Base-by-base conservation (phyloP, 2,329 filamentous ascomycete species). In the Exserohilum rostratum region DNA sequence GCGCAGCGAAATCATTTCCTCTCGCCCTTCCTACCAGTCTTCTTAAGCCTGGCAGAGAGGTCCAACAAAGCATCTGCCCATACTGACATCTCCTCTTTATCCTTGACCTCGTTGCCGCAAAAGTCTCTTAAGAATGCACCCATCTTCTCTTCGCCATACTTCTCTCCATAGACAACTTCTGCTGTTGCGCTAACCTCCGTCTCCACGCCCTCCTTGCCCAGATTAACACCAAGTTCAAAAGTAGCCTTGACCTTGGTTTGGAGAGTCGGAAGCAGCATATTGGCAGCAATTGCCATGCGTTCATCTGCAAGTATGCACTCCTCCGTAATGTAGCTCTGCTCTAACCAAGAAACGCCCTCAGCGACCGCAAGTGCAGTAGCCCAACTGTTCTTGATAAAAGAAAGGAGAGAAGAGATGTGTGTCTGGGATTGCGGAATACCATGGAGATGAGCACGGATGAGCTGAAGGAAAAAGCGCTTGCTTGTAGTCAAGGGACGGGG, bases 111-210 rank as follows among this genome's bases (percentile, higher is more conserved):
- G 2, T 35, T 60, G 0, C 72, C 75, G 17, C 88, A 77, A 70
- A 82, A 80, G 31, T 82, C 82, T 11, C 78, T 73, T 58, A 95
- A 69, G 62, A 90, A 92, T 50, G 91, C 88, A n/a, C 78, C 79
- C 79, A 95, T 87, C 74, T 90, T 92, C 45, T 80, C 83, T 60
- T 87, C 85, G 60, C 91, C 90, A 72, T 93, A 92, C 55, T 84
- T 82, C 75, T 93, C 90, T 0, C 90, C 90, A 70, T 95, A 95
- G 2, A 91, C 79, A 1, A 93, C 85, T 47, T 79, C 80, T 0
- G 86, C 89, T 5, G 76, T 76, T 20, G 89, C 76, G 12, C 74
- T 72, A 31, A 90, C 79, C 1, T 84, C 80, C 10, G 88, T 76
- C 3, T 82, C 80, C n/a, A 79, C 77, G 1, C 76, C 75, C 0